A percentile compares a stretch with the other conserved stretches of the same genome.
phyloP scores from a whole-genome alignment of 2,329 filamentous ascomycete genomes.

The Penicillium sp. region DNA sequence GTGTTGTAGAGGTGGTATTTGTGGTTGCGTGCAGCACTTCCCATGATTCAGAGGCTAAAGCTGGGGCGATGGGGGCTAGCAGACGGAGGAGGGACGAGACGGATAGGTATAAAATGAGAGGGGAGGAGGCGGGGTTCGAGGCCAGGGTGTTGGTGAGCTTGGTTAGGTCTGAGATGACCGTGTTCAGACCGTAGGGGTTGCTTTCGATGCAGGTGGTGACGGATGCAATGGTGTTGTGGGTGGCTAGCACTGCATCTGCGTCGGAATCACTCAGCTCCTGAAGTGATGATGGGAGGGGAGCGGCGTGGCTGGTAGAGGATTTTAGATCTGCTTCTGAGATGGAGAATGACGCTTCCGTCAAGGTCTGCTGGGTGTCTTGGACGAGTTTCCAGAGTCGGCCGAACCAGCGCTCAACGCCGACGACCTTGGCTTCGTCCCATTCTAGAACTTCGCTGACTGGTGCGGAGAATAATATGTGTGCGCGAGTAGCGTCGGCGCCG shows the following conservation, averaged over 20 bases:
- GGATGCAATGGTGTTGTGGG: conserved; percentile 65
- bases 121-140: conserved; percentile 44
- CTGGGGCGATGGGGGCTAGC: conserved; percentile 75
- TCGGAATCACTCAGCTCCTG: conserved; percentile 36
- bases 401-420: conserved; percentile 79
- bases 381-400: conserved; percentile 63
- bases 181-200: conserved; percentile 76
- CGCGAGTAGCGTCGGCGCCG: conserved; percentile 78
- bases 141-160: conserved; percentile 69
- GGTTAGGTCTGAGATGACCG: conserved; percentile 78
- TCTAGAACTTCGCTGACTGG: conserved; percentile 79
- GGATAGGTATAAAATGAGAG: conserved; percentile 45
- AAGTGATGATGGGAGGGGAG: conserved; percentile 28
- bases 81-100: conserved; percentile 63
- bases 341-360: conserved; percentile 23
- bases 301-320: conserved; percentile 20
- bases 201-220: conserved; percentile 67
- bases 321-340: conserved; percentile 22
- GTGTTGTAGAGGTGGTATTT: conserved; percentile 5
- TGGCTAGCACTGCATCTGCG: conserved; percentile 58
- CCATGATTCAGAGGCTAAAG: conserved; percentile 81
- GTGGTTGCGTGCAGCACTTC: conserved; percentile 49
- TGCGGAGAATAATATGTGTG: conserved; percentile 86
- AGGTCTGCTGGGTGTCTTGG: conserved; percentile 30
- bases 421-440: conserved; percentile 82